Evolutionary conservation across 257 asterid species (phyloP), one percentile per base, ranked within the genome.

Genomic region (Gentiana macrophylla): DNA sequence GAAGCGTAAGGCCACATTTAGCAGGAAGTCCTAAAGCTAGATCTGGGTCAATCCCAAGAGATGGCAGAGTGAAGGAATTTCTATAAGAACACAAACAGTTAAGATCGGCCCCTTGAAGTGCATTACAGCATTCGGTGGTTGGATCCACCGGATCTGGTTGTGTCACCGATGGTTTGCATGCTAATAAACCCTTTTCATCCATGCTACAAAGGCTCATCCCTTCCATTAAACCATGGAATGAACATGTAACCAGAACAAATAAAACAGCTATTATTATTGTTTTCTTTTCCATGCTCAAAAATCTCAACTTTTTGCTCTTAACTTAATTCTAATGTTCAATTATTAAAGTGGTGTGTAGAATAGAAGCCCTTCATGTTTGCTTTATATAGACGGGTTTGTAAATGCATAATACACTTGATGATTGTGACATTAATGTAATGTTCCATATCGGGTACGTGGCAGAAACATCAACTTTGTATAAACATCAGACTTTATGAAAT

Each of bases 21-120:
- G 74, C 63, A 0, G 95, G 95, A 49, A 86, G 93, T 3, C 70
- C 83, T 57, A 86, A 15, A n/a, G 84, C 93, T 24, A 86, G 95
- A 51, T 71, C 75, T 9, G 95, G 95, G 58, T 83, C 93, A n/a
- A 86, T 80, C 57, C 95, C 95, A 5, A 86, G 67, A 0, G 89
- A 69, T 1, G 93, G 92, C 78, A 86, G 32, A 70, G 77, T 11
- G 4, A 63, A 24, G 0, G 95, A 80, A 55, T 82, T 73, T 70
- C 44, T 77, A 46, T 82, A 79, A 11, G 85, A 77, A 54, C 95
- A 86, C 71, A 86, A 33, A 60, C 95, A 86, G 9, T 54, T 55
- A 35, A 80, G 53, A 70, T 86, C 95, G 0, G 95, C 95, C 32
- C 64, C 70, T 0, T 73, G 65, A 1, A 79, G 74, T 5, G 93